Base-by-base conservation (phyloP, 305 asterid species). In the Fraxinus sp. region DNA sequence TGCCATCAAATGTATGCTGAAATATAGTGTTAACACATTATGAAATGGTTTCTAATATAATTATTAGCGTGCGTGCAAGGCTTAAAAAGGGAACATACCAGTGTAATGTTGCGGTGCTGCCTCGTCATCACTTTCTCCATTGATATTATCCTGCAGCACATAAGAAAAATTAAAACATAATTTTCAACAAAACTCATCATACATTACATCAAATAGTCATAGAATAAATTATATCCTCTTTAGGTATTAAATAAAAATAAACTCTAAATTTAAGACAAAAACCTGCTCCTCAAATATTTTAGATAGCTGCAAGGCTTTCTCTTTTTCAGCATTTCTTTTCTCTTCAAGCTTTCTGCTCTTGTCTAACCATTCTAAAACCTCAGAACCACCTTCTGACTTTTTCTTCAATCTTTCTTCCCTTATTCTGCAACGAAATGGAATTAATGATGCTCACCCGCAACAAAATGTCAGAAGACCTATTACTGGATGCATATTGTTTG, bases 261-360 rank as follows among this genome's bases (percentile, higher is more conserved):
- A 18, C 76, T 82, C 73, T n/a, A 46, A 76, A 37, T 36, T 55
- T 30, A 39, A 76, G 79, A 78, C 28, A 78, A 81, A 30, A 77
- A 95, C 99, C 97, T 91, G 98, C 95, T 94, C 99, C 88, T 94
- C 99, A 83, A 95, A 95, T 78, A 89, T 79, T 85, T 84, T 91
- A 16, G 97, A 95, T 86, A 88, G 98, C 89, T 90, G 96, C 87
- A 88, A 84, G 30, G 94, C 97, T 88, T 86, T 95, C 88, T 91
- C 95, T 83, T 89, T 92, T 77, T 92, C 96, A 76, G 91, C 83
- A 76, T 84, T 93, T 89, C 88, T 88, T 86, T 84, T 93, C 82
- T 92, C 93, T 87, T 91, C 97, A 78, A 94, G 85, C 89, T 92
- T 92, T 62, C 97, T 93, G 89, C 97, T 94, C 90, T 83, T 92